phyloP scores from a whole-genome alignment of 768 basidiomycete genomes.

The Xerocomellus dryophilus region DNA sequence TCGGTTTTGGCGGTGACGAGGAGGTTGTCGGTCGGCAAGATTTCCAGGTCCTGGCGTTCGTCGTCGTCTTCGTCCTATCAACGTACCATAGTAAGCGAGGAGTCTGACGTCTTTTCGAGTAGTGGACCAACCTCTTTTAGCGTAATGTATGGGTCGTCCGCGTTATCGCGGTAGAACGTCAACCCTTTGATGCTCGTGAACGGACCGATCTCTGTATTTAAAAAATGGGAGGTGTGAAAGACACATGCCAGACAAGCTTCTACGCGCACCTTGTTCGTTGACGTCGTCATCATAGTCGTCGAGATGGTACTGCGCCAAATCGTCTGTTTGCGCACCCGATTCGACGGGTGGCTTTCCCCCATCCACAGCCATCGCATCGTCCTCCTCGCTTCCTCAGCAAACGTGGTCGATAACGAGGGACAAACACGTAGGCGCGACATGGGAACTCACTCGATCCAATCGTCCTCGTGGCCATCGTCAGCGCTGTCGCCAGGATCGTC shows the following conservation, averaged over 20 bases:
- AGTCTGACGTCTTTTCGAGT: background rate
- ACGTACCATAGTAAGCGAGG: background rate
- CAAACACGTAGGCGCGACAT: conserved; percentile 4
- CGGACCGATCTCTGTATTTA: conserved; percentile 56
- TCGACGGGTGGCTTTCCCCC: conserved; percentile 17
- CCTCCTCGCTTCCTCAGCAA: conserved; percentile 41
- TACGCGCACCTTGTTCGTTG: conserved; percentile 31
- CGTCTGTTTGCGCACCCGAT: conserved; percentile 47
- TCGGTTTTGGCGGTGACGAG: conserved; percentile 92
- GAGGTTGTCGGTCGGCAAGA: conserved; percentile 89
- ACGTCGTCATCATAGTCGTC: conserved; percentile 90
- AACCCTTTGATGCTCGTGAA: conserved; percentile 97
- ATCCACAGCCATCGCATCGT: conserved; percentile 65
- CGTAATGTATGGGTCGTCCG: conserved; percentile 96
- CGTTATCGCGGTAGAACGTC: conserved; percentile 85
- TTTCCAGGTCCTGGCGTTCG: conserved; percentile 86
- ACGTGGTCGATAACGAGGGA: conserved; percentile 13
- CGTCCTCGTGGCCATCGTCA: conserved; percentile 45
- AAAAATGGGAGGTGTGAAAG: background rate
- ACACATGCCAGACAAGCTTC: background rate
- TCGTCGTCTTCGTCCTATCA: conserved; percentile 50
- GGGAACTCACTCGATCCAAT: conserved; percentile 86
- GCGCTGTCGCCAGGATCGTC: conserved; percentile 49
- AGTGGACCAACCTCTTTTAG: conserved; percentile 72
- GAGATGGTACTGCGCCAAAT: conserved; percentile 83